Evolutionary conservation across 139 green algal species (phyloP), one percentile per base, ranked within the genome.

Genomic region (Micractinium sp.): DNA sequence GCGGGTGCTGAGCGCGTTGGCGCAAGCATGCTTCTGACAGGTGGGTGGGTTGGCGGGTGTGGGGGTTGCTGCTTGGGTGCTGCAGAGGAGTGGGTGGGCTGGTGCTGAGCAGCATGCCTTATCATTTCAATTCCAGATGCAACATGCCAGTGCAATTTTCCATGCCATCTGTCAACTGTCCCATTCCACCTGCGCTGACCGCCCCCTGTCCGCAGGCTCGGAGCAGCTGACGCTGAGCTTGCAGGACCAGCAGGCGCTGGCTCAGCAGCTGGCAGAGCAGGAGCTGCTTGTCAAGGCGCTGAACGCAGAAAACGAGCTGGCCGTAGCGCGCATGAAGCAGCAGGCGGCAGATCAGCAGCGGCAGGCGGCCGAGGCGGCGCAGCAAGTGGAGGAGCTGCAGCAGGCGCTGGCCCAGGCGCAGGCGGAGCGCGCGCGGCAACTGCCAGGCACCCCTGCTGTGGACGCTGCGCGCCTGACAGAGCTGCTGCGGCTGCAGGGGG

Each of bases 401-500:
- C 63, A 61, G 82, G 56, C 63, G 63, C 63, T 87, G 22, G 63
- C n/a, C 35, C 61, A 77, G 60, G 81, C 61, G 35, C 81, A 36
- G 33, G 47, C 29, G 16, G 35, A 87, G 82, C 60, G 25, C 23
- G 61, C 41, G 35, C 82, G 61, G 5, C 61, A 86, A 33, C 61
- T 66, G 36, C 56, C 61, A 0, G 23, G 41, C 78, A 39, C 41
- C 13, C 78, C 78, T 3, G 78, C 41, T 27, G 78, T 63, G 31
- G 78, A 77, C 38, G 82, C 82, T 25, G 82, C 61, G 5, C 82
- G 61, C 4, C 67, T 87, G 36, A 67, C 56, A 29, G 83, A 87
- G 39, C 27, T 87, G 67, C 67, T 87, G 67, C 39, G 41, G 2
- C 83, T 87, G 61, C 82, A 87, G 61, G 82, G 29, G 2, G 60